Base-by-base conservation (phyloP, 495 filamentous ascomycete species). In the Hyaloscypha finlandica region DNA sequence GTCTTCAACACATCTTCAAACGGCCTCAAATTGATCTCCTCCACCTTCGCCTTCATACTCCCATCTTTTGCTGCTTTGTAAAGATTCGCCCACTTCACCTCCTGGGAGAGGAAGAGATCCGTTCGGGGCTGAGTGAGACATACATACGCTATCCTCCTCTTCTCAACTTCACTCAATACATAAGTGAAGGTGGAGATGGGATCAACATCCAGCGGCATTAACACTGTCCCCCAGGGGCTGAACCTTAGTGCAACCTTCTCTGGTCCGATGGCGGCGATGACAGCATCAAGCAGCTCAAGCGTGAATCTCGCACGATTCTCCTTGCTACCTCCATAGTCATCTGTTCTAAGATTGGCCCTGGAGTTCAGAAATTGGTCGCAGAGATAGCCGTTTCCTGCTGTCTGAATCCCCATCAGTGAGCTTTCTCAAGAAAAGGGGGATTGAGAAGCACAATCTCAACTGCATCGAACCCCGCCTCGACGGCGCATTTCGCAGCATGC, bases 351-450 rank as follows among this genome's bases (percentile, higher is more conserved):
- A 76, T 93, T 93, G 68, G 68, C 75, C 11, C 68, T 79, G 67
- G 87, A 84, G 69, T 89, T 88, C 2, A 77, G 78, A 74, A 93
- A 93, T 76, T 93, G 90, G 68, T 93, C 88, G 60, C 90, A 77
- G 45, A 93, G 77, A 71, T 91, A 92, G 14, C 90, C 90, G 67
- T 93, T 92, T 22, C 77, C 83, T 71, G 63, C 42, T 2, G 91
- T 89, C 63, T 65, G 11, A 3, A 11, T 16, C 20, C 29, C 6
- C 25, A 6, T 29, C 12, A 22, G 58, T 9, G 33, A 4, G 8
- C 30, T 64, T 52, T 59, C 25, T 22, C 29, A 6, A 25, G 59
- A 31, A 22, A 48, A 39, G 25, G 29, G 16, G 12, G 9, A 51
- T 22, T 33, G 60, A 37, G 32, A 61, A 25, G 25, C 61, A 86